phyloP scores from a whole-genome alignment of 108 stramenopile genomes.

The Stephanodiscus minutulus region DNA sequence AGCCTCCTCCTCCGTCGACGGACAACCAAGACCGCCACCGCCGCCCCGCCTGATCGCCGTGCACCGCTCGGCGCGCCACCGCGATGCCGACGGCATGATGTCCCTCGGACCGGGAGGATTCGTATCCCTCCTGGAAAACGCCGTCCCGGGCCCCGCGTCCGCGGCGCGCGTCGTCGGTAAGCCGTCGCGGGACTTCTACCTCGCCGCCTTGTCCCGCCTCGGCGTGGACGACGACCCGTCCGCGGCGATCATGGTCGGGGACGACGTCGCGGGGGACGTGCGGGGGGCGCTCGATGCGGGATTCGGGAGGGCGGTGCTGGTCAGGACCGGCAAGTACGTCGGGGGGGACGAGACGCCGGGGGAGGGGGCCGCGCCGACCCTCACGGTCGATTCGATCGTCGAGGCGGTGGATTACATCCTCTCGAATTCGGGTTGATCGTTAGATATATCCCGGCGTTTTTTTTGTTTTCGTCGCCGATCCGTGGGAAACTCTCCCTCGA shows the following conservation, averaged over 20 bases:
- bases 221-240: conserved; percentile 26
- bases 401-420: conserved; percentile 70
- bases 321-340: conserved; percentile 70
- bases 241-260: conserved; percentile 67
- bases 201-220: conserved; percentile 39
- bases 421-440: background rate
- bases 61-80: conserved; percentile 57
- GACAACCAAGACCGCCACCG: background rate
- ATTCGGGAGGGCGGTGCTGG: conserved; percentile 60
- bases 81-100: conserved; percentile 49
- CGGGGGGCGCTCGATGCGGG: conserved; percentile 60
- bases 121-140: conserved; percentile 56
- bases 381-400: conserved; percentile 55
- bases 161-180: conserved; percentile 65
- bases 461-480: too few species aligned
- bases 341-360: conserved; percentile 49
- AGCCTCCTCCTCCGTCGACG: background rate
- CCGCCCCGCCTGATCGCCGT: conserved; percentile 59
- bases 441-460: too few species aligned
- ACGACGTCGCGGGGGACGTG: conserved; percentile 66
- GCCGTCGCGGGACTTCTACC: conserved; percentile 62
- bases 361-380: conserved; percentile 32
- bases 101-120: conserved; percentile 75
- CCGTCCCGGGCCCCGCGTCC: conserved; percentile 33
- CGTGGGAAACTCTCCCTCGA: too few species aligned